Conservation (phyloP, 2,329 filamentous ascomycete species). For the Dichotomopilus funicola region DNA sequence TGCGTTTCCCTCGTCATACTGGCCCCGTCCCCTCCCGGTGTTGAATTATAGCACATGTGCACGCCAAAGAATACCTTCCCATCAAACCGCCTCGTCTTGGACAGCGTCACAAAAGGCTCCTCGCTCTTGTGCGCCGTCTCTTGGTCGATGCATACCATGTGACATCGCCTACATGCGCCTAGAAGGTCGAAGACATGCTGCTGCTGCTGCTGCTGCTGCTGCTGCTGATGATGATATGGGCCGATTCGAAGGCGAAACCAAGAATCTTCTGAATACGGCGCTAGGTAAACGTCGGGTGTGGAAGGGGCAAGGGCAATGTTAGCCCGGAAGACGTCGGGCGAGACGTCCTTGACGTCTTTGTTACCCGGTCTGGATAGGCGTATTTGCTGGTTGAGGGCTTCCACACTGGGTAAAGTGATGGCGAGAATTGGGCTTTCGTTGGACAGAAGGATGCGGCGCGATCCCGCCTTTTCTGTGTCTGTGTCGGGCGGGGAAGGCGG, state of each 20-base stretch:
- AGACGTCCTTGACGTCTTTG: constrained; percentile 53
- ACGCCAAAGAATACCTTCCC: constrained; percentile 87
- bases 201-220: constrained; percentile 8
- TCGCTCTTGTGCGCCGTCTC: constrained; percentile 67
- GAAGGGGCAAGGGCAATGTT: constrained; percentile 70
- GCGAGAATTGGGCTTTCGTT: constrained; percentile 93
- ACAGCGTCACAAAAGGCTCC: constrained; percentile 82
- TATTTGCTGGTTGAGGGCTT: constrained; percentile 69
- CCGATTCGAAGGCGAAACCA: constrained; percentile 69
- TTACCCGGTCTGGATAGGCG: constrained; percentile 42
- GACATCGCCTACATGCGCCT: constrained; percentile 80
- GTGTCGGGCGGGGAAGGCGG: constrained; percentile 54
- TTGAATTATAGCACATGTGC: constrained; percentile 53
- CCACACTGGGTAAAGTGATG: constrained; percentile 73
- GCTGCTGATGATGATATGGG: no score
- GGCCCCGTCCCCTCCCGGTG: background rate
- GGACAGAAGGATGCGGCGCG: constrained; percentile 65
- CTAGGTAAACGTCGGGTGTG: constrained; percentile 23
- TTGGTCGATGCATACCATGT: constrained; percentile 95
- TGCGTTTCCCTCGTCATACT: constrained; percentile 25
- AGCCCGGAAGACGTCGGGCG: constrained; percentile 73
- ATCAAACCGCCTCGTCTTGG: constrained; percentile 75
- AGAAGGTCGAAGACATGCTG: constrained; percentile 60
- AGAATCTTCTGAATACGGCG: constrained; percentile 69
- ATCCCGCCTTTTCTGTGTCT: constrained; percentile 38